These are phyloP conservation scores for Aurinia saxatilis DNA, from an alignment of 345 rosid species.

Conservation along the genomic window DNA sequence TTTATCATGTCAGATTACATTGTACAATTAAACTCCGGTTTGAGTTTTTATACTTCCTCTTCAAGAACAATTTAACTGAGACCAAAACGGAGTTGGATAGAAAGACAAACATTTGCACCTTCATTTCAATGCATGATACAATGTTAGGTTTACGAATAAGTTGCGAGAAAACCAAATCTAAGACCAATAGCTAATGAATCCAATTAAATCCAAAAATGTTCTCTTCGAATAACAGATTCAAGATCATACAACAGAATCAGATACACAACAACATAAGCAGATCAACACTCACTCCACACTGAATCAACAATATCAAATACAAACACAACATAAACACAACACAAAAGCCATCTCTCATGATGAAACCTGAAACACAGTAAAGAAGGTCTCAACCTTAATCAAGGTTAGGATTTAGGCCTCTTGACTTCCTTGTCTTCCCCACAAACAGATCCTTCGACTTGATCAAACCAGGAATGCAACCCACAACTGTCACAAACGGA, in stretches of 20 bases:
- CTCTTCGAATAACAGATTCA: too few species aligned
- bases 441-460: conserved; percentile 74
- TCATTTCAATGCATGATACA: too few species aligned
- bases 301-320: background rate
- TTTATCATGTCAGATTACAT: too few species aligned
- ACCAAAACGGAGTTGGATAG: too few species aligned
- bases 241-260: background rate
- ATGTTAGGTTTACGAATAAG: too few species aligned
- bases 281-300: conserved; percentile 2
- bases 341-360: background rate
- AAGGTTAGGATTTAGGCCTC: conserved; percentile 38
- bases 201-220: too few species aligned
- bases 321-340: background rate
- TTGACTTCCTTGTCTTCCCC: conserved; percentile 57
- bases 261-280: background rate
- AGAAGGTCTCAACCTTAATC: conserved; percentile 1
- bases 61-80: too few species aligned
- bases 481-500: conserved; percentile 51
- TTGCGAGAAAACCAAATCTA: too few species aligned
- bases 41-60: too few species aligned
- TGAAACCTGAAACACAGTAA: background rate
- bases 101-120: too few species aligned
- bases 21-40: too few species aligned
- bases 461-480: conserved; percentile 67
- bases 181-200: too few species aligned